phyloP scores from a whole-genome alignment of 345 rosid genomes.

The Excoecaria cochinchinensis region DNA sequence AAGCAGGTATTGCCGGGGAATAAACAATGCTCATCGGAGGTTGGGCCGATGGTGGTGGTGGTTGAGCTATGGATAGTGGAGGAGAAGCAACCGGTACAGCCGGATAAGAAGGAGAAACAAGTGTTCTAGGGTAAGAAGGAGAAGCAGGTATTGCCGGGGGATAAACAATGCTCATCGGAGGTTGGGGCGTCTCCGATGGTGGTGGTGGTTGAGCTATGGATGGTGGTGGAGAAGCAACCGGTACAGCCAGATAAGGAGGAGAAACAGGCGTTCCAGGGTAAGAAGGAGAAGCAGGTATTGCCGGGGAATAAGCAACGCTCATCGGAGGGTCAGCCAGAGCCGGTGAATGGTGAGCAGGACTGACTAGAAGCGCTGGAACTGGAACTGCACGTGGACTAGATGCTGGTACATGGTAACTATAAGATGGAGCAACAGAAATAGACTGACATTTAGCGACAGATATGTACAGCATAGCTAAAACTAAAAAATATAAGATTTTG shows the following conservation, averaged over 20 bases:
- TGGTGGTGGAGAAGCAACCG: not conserved
- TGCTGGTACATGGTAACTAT: no score
- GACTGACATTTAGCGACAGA: not conserved
- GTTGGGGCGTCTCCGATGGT: no score
- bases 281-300: not conserved
- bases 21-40: not conserved
- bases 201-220: not conserved
- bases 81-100: not conserved
- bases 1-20: not conserved
- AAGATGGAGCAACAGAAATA: not conserved
- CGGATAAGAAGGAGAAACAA: not conserved
- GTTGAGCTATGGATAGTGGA: not conserved
- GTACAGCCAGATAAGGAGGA: not conserved
- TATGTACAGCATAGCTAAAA: not conserved
- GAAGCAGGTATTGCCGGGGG: not conserved
- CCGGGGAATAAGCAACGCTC: not conserved
- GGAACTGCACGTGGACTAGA: no score
- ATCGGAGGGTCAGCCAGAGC: not conserved
- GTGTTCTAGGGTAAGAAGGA: not conserved
- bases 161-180: not conserved
- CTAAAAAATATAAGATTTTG: not conserved
- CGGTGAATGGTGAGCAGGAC: no score
- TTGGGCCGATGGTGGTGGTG: not conserved
- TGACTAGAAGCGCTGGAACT: no score
- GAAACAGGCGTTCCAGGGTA: not conserved